Conservation (phyloP, 768 basidiomycete genomes). For the Cystofilobasidium capitatum region DNA sequence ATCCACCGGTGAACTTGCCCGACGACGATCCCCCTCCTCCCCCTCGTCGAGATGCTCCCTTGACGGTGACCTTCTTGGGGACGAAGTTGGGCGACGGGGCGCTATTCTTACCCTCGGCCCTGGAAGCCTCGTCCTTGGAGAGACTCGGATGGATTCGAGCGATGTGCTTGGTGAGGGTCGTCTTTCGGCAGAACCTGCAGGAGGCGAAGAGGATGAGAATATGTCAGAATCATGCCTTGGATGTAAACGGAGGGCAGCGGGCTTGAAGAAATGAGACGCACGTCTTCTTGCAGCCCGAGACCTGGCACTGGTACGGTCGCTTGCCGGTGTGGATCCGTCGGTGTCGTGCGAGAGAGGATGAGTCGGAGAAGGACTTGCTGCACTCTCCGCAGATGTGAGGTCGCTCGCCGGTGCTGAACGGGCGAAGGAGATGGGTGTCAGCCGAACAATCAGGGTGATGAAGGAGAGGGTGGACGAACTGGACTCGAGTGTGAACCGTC, state of each 20-base stretch:
- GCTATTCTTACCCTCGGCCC: not conserved
- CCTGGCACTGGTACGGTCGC: conserved; percentile 40
- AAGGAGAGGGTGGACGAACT: conserved; percentile 29
- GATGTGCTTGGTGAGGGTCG: conserved; percentile 42
- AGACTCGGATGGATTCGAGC: conserved; percentile 35
- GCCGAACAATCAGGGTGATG: not conserved
- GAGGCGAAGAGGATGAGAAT: not conserved
- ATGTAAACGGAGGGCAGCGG: not conserved
- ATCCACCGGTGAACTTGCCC: too few species aligned
- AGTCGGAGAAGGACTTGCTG: conserved; percentile 40
- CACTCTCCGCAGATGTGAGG: conserved; percentile 40
- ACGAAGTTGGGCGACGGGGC: not conserved
- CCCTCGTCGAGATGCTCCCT: too few species aligned
- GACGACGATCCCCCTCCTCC: not conserved
- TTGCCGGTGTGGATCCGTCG: conserved; percentile 39
- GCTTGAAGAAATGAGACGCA: conserved; percentile 23
- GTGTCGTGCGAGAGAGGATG: conserved; percentile 40
- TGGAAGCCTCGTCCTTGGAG: not conserved
- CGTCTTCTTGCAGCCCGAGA: conserved; percentile 33
- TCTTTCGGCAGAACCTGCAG: conserved; percentile 39
- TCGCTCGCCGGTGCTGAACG: conserved; percentile 39
- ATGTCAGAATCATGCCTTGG: not conserved
- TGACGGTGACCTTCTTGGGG: not conserved
- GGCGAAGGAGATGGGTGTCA: not conserved
- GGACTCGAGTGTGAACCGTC: conserved; percentile 38